Conservation (phyloP, 768 basidiomycete genomes). For the Gautieria morchelliformis region DNA sequence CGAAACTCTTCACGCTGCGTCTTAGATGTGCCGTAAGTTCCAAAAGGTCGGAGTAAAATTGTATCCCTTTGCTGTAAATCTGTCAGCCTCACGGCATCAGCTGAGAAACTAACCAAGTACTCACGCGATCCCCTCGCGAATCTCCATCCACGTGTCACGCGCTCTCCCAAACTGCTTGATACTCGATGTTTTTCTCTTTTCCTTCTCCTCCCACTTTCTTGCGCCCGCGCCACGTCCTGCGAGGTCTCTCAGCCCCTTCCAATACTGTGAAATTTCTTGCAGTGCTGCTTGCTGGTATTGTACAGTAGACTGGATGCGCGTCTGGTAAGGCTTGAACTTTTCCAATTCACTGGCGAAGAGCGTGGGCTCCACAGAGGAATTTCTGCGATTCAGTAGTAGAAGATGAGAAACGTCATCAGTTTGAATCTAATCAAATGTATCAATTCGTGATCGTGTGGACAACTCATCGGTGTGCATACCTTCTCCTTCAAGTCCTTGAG, state of each 20-base stretch:
- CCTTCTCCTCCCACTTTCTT: conserved; percentile 72
- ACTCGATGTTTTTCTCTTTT: conserved; percentile 68
- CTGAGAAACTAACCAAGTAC: conserved; percentile 24
- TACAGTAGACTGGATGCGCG: conserved; percentile 67
- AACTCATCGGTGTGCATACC: conserved; percentile 32
- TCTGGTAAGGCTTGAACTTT: conserved; percentile 90
- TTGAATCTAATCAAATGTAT: conserved; percentile 57
- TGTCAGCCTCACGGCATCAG: conserved; percentile 1
- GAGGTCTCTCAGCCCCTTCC: conserved; percentile 63
- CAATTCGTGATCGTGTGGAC: background rate
- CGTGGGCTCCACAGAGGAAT: conserved; percentile 71
- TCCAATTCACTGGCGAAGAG: conserved; percentile 91
- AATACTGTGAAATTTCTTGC: conserved; percentile 64
- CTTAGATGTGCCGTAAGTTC: conserved; percentile 51
- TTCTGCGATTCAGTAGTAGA: conserved; percentile 82
- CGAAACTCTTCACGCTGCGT: conserved; percentile 49
- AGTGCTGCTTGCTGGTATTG: conserved; percentile 66
- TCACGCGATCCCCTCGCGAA: conserved; percentile 73
- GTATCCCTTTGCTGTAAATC: conserved; percentile 63
- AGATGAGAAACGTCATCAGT: conserved; percentile 93
- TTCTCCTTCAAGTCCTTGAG: conserved; percentile 95
- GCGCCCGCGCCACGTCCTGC: conserved; percentile 72
- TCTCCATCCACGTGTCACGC: conserved; percentile 78
- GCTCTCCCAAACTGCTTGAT: conserved; percentile 64
- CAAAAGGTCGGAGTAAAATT: conserved; percentile 78